These are phyloP conservation scores for Chloropicon primus DNA, from an alignment of 139 green algal genomes.

Conservation along the genomic window DNA sequence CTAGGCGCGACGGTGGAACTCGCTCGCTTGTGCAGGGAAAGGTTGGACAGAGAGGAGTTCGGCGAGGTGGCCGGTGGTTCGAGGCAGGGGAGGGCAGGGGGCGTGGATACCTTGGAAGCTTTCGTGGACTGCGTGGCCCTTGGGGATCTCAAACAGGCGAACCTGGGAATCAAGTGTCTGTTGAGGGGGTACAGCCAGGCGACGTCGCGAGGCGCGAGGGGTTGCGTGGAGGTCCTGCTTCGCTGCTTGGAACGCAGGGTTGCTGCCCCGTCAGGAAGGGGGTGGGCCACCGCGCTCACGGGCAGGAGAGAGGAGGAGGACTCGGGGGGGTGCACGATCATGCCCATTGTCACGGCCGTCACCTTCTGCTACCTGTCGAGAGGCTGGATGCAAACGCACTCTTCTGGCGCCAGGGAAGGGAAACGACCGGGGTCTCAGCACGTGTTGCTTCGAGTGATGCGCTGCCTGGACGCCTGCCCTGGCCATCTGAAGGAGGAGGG, in stretches of 20 bases:
- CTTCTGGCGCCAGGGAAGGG: neutral
- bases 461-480: neutral
- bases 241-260: neutral
- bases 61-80: too few relatives aligned
- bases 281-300: too few relatives aligned
- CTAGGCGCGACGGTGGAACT: neutral
- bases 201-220: neutral
- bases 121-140: neutral
- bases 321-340: neutral
- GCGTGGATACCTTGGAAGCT: neutral
- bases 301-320: too few relatives aligned
- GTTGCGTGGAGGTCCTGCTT: neutral
- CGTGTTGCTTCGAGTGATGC: neutral
- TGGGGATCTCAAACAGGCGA: neutral
- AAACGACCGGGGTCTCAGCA: neutral
- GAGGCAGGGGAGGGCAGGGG: neutral
- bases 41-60: neutral
- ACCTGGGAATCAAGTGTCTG: neutral
- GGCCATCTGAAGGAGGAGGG: neutral
- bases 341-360: neutral
- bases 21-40: neutral
- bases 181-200: neutral
- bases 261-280: too few relatives aligned
- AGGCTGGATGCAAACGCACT: neutral
- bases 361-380: neutral